Base-by-base conservation (phyloP, 441 rosid species). In the Flueggea neowawraea region DNA sequence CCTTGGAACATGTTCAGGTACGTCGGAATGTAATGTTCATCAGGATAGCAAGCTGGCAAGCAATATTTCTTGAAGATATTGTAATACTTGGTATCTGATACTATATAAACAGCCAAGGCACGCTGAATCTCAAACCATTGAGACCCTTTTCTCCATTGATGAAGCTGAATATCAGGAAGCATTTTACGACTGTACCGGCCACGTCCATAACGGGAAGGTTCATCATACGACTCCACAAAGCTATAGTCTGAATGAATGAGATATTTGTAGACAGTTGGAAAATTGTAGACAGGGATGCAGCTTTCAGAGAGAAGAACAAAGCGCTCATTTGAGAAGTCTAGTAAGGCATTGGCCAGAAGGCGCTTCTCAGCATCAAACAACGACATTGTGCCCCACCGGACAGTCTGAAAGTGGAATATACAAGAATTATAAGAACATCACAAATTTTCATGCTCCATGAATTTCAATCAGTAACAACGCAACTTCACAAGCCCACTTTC, bases 81-180 rank as follows among this genome's bases (percentile, higher is more conserved):
- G 60, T 84, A 85, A 77, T 83, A 95, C 70, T 85, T 86, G 52
- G 85, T 65, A 78, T 95, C 99, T 0, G 96, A 78, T 22, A 91
- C 71, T 0, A 91, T 65, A 62, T 82, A 78, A 52, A 84, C 65
- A 12, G 98, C 96, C 62, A 91, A 53, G 16, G 73, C 62, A 0
- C 96, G 91, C 44, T 82, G 81, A 55, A 86, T 81, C 78, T 91
- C 98, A n/a, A 95, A 89, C 99, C 99, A 91, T 54, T 94, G 96
- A 47, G 98, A 93, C 11, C 97, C 97, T 70, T 94, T 94, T 16
- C 98, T 79, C 98, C 96, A 91, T 3, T 95, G 97, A 48, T 78
- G 75, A 66, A 91, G 89, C 57, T 69, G 76, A 53, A 95, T 88
- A 63, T 88, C 71, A 0, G 99, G 99, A 60, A 80, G 91, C 99